Evolutionary conservation across 176 grass and related monocot genomes (phyloP), one percentile per base, ranked within the genome.

Genomic region (Phoenix roebelenii): DNA sequence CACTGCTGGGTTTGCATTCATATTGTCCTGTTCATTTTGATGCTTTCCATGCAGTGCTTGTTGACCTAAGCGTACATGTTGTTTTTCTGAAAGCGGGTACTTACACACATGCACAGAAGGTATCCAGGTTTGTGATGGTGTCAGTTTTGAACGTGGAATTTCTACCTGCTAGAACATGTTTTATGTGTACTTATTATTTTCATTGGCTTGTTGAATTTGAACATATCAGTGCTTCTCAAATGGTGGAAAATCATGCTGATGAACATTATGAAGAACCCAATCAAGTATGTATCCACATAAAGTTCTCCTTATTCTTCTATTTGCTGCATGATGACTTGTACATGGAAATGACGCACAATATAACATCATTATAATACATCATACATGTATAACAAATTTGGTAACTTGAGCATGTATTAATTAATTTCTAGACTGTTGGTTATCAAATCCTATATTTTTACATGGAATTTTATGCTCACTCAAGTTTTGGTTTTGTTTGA

Each of bases 11-110:
- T 52, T 75, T 88, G 58, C 91, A 96, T 62, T 80, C 86, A 54
- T 96, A 96, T 57, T 90, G 86, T 50, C 91, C 91, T 68, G 91
- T 96, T 29, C 86, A 90, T 67, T 96, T 96, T 72, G 91, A 96
- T 29, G 72, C 76, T 68, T 87, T 87, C 65, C 91, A 96, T 80
- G 68, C 83, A 17, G 86, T 79, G 5, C 86, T 90, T 70, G 86
- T 96, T 60, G 91, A 96, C 77, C 59, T 96, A 58, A 86, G 77
- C n/a, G 65, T 90, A 50, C 91, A 90, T 53, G 81, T 87, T 57
- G 86, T 83, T 54, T 90, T 73, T 76, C 80, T 90, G 30, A 90
- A 90, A 87, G 57, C 86, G 23, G 68, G 83, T 68, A 69, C 82
- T 16, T 72, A 60, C 64, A 87, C 72, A 66, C 70, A 74, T 49